Evolutionary conservation across 495 filamentous ascomycete species (phyloP), one percentile per base, ranked within the genome.

Genomic region (Xylaria nigripes): DNA sequence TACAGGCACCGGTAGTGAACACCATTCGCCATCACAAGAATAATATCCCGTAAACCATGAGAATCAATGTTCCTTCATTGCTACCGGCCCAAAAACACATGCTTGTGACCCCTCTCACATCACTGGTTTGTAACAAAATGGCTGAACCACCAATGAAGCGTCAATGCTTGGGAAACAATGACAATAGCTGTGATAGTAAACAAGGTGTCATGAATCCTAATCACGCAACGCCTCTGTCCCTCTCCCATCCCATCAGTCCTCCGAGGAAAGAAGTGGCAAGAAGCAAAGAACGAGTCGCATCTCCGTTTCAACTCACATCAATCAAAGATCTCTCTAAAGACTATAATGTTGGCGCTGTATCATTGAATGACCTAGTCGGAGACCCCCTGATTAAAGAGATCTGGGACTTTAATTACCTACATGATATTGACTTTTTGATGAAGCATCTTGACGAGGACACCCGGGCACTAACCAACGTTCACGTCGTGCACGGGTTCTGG

Each of bases 391-490:
- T 96, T 48, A 74, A 79, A 32, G 87, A 93, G 67, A 88, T 86
- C 60, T 96, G 90, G 90, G 79, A 89, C 36, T 95, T 96, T 68
- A 95, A 95, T 61, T 95, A 84, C 61, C 71, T 91, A 2, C 84
- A 92, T 62, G 85, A 95, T 70, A 71, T 95, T 22, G 80, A 89
- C 52, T 96, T 90, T 62, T 69, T 78, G 15, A 73, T 77, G 74
- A 44, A 50, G 12, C 64, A 72, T 9, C 85, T 96, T 57, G 86
- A 95, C 55, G 64, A 74, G 6, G 89, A 93, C 71, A 79, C 85
- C 9, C 74, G 78, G 19, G 60, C 71, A 42, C 55, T 85, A 0
- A 81, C 91, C 10, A 72, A 81, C 45, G 79, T 95, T 8, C 84
- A 86, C 58, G 72, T 96, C 25, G 78, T 95, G 12, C 90, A 96